A percentile compares a stretch with the other conserved stretches of the same genome.
These are phyloP conservation scores for Quercus mongolica DNA, from an alignment of 306 rosid species.

Conservation along the genomic window DNA sequence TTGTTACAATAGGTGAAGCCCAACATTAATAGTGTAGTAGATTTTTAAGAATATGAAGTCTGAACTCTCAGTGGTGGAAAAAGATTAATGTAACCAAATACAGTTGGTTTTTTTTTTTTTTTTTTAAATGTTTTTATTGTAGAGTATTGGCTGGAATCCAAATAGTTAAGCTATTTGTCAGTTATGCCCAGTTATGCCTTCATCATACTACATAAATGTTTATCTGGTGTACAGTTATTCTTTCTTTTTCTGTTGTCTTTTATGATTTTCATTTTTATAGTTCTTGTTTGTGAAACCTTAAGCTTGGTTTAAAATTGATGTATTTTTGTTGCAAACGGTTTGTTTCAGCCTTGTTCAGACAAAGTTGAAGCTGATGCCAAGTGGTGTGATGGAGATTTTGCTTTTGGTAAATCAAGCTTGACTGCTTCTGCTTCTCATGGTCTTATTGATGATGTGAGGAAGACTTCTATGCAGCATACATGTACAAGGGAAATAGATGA, in stretches of 20 bases:
- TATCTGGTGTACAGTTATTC: background rate
- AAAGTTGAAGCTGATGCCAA: conserved; percentile 30
- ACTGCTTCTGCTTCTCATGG: conserved; percentile 21
- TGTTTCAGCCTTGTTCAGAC: conserved; percentile 32
- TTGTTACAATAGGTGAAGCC: background rate
- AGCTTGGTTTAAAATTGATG: conserved; percentile 11
- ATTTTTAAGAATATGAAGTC: background rate
- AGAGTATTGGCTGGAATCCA: background rate
- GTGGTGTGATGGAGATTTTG: conserved; percentile 22
- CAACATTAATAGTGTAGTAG: background rate
- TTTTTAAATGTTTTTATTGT: background rate
- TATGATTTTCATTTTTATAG: conserved; percentile 15
- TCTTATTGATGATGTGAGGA: conserved; percentile 20
- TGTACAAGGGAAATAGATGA: conserved; percentile 24
- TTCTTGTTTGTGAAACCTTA: conserved; percentile 10
- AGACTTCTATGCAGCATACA: conserved; percentile 30
- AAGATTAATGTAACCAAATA: background rate
- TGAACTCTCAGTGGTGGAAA: background rate
- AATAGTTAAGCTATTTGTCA: background rate
- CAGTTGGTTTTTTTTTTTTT: too few species aligned
- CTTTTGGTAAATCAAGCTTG: conserved; percentile 16
- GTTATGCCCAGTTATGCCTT: background rate
- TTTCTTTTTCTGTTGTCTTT: background rate
- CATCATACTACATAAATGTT: background rate
- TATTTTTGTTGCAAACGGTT: conserved; percentile 11